A percentile compares a stretch with the other conserved stretches of the same genome.
These are phyloP conservation scores for Backusella macrospora DNA, from an alignment of 192 early-diverging fungal species.

Conservation along the genomic window DNA sequence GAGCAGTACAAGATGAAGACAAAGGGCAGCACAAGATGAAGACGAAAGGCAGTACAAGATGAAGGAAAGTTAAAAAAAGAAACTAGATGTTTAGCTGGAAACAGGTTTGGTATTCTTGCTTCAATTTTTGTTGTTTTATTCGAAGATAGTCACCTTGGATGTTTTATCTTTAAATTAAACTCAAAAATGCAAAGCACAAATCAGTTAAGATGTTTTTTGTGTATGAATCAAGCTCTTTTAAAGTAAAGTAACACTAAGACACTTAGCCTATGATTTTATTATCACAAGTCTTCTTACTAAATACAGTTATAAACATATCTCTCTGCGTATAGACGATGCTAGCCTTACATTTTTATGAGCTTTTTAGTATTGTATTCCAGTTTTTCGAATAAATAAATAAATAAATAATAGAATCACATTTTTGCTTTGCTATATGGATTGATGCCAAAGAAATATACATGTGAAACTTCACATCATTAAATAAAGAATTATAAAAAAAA, in stretches of 20 bases:
- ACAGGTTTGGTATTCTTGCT: neutral
- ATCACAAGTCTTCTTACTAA: too few species aligned
- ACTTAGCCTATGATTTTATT: too few species aligned
- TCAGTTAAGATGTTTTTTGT: neutral
- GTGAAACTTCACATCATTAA: neutral
- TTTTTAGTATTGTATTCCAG: neutral
- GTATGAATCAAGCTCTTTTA: too few species aligned
- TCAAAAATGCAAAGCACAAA: neutral
- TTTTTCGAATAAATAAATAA: neutral
- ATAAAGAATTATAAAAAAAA: too few species aligned
- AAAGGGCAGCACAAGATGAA: neutral
- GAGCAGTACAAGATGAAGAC: neutral
- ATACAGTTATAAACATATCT: too few species aligned
- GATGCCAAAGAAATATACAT: too few species aligned
- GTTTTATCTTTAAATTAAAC: neutral
- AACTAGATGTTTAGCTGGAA: too few species aligned
- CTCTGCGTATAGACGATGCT: too few species aligned
- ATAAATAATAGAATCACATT: neutral
- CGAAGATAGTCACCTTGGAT: neutral
- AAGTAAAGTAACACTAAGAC: too few species aligned
- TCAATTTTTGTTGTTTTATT: neutral
- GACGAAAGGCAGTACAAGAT: too few species aligned
- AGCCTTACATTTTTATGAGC: neutral
- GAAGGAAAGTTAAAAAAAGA: too few species aligned
- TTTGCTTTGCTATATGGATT: neutral